Evolutionary conservation across 1,284 basidiomycete genomes (phyloP).

Genomic region (Apiotrichum laibachii): DNA sequence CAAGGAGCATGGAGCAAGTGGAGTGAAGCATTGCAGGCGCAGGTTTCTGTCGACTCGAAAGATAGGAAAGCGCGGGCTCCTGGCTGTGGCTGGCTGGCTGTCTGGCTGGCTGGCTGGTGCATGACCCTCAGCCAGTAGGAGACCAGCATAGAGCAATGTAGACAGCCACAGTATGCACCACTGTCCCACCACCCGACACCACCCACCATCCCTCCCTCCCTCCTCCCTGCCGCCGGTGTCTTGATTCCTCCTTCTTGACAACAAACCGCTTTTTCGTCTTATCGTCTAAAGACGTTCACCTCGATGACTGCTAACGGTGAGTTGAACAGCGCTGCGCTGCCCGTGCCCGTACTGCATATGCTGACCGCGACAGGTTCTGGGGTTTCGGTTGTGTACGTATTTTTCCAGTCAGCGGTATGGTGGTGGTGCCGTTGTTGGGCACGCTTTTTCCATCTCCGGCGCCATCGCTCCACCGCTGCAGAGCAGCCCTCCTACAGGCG

Average conservation of each 20-base stretch:
- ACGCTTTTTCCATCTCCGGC: not conserved
- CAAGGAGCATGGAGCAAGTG: no score
- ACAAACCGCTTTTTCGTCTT: constrained; percentile 7
- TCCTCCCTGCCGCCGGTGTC: not conserved
- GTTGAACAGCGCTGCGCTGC: not conserved
- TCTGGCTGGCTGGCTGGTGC: no score
- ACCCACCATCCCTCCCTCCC: not conserved
- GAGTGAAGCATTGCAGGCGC: no score
- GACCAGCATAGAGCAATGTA: no score
- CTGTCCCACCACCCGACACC: not conserved
- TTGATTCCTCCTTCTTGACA: not conserved
- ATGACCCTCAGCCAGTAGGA: no score
- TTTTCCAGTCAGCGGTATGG: not conserved
- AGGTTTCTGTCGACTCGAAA: no score
- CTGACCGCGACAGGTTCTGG: constrained; percentile 15
- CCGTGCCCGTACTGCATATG: no score
- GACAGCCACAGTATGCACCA: no score
- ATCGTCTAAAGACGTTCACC: constrained; percentile 22
- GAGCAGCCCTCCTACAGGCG: no score
- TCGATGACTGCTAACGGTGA: constrained; percentile 1
- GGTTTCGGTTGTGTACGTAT: constrained; percentile 26
- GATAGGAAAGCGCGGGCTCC: no score
- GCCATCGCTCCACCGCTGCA: no score
- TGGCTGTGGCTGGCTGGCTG: not conserved
- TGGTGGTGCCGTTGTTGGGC: not conserved